These are phyloP conservation scores for Biscogniauxia sp. DNA, from an alignment of 2,329 filamentous ascomycete genomes.

Conservation along the genomic window DNA sequence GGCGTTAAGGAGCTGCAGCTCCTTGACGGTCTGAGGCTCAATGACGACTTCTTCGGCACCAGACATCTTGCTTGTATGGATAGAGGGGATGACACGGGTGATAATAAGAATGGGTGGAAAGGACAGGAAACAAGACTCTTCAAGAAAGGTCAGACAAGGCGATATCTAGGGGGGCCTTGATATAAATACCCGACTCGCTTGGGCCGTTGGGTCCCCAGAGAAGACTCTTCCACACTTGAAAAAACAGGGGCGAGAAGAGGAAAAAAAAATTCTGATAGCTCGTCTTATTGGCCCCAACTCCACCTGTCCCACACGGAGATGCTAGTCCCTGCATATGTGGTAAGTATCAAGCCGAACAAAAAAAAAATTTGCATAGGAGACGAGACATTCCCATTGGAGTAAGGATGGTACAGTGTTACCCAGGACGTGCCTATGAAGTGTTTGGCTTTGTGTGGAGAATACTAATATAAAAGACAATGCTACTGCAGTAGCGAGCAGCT, in stretches of 20 bases:
- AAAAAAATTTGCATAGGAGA: not conserved
- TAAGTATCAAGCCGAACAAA: not conserved
- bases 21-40: constrained; percentile 32
- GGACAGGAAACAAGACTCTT: not conserved
- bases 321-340: not conserved
- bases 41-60: constrained; percentile 27
- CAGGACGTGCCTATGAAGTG: not conserved
- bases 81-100: not conserved
- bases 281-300: not conserved
- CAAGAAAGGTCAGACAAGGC: not conserved
- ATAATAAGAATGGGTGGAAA: not conserved
- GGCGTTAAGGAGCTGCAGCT: constrained; percentile 33
- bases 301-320: not conserved
- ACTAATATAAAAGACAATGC: not conserved
- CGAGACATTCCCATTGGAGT: not conserved
- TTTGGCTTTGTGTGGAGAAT: not conserved
- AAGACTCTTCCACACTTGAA: not conserved
- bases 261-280: not conserved
- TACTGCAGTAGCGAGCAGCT: not conserved
- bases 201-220: not conserved
- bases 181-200: not conserved
- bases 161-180: not conserved
- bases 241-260: not conserved
- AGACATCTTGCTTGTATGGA: constrained; percentile 30
- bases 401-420: not conserved